Base-by-base conservation (phyloP, 306 rosid species). In the Sicyos edulis region DNA sequence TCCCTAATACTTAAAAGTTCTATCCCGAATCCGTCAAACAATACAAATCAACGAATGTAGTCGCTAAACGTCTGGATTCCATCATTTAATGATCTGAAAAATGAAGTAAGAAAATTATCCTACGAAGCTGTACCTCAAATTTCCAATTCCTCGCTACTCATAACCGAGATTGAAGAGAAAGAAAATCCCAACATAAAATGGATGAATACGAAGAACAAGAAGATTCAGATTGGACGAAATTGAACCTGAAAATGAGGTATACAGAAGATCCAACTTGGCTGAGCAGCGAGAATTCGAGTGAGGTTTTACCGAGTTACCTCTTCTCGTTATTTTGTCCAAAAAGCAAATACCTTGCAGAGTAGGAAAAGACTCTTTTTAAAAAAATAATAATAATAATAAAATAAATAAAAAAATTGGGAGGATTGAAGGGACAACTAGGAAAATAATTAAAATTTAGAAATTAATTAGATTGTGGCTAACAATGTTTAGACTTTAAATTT, bases 261-360 rank as follows among this genome's bases (percentile, higher is more conserved):
- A 13, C 2, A 22, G 34, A 73, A 45, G 64, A 55, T 58, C 76
- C 55, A 45, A 73, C 16, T 14, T 4, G 76, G n/a, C 15, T 54
- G 54, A 42, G 54, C 53, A 56, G 76, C 75, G 51, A 19, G 19
- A 34, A 15, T 37, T 56, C 45, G 54, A 73, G 19, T 55, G 75
- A 72, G 45, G 45, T 40, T 40, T 40, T 40, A 40, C 6, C 42
- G 42, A 37, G 22, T 53, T 32, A 6, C 42, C 21, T 2, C 58
- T 50, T 12, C 73, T 17, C 51, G 56, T 17, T 40, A 42, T 21
- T 60, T 7, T 12, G 76, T 72, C 76, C 57, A 72, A 32, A 57
- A 42, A 72, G 14, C 54, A 19, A 56, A 54, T 55, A 73, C 19
- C 76, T 73, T 73, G 76, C 67, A 11, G 26, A 37, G 22, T 42